Conservation (phyloP, 1,284 basidiomycete species). For the Apiotrichum akiyoshidainum region DNA sequence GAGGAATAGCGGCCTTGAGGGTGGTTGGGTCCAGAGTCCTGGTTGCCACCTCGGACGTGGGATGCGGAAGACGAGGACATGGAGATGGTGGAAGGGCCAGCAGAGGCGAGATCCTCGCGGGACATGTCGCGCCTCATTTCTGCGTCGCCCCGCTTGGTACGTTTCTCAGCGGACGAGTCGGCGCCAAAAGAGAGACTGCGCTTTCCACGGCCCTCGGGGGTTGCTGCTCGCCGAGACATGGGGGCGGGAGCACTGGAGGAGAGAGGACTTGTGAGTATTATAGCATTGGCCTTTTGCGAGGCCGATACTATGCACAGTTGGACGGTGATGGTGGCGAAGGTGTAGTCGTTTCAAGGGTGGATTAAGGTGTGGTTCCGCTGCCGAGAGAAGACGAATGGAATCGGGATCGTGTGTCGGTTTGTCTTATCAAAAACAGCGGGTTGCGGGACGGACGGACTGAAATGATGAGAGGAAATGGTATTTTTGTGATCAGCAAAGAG, state of each 20-base stretch:
- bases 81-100: background rate
- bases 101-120: background rate
- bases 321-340: constrained; percentile 3
- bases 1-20: constrained; percentile 2
- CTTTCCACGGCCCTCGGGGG: constrained; percentile 10
- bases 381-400: background rate
- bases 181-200: constrained; percentile 13
- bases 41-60: background rate
- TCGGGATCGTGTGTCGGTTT: background rate
- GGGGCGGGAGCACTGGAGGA: background rate
- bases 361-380: background rate
- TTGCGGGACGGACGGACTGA: background rate
- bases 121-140: background rate
- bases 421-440: background rate
- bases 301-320: constrained; percentile 1
- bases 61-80: background rate
- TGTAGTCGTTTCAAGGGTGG: background rate
- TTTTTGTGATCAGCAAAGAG: too few relatives aligned
- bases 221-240: constrained; percentile 10
- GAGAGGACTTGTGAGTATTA: constrained; percentile 1
- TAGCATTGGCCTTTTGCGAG: constrained; percentile 9
- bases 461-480: background rate
- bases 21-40: background rate
- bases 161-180: constrained; percentile 12
- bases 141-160: background rate